These are phyloP conservation scores for Fraxinus albicans DNA, from an alignment of 305 asterid species.

Conservation along the genomic window DNA sequence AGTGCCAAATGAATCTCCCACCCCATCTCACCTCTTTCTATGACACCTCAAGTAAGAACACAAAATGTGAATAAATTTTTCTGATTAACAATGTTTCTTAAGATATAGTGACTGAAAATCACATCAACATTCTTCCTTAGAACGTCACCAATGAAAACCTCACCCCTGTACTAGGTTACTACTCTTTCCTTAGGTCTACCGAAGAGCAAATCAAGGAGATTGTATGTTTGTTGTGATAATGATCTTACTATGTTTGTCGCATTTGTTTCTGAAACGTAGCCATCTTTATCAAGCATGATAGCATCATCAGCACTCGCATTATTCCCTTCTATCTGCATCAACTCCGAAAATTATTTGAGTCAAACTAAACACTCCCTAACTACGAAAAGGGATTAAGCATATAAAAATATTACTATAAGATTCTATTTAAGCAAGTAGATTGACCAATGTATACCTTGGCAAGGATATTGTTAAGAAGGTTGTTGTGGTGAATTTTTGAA, in stretches of 20 bases:
- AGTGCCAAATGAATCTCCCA: not conserved
- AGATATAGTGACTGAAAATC: not conserved
- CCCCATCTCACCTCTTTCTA: not conserved
- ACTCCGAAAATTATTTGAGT: conserved; percentile 2
- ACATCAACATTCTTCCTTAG: not conserved
- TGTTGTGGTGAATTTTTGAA: conserved; percentile 95
- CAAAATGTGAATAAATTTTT: not conserved
- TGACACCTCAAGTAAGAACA: not conserved
- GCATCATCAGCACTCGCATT: conserved; percentile 87
- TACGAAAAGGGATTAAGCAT: conserved; percentile 1
- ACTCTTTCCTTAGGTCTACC: conserved; percentile 10
- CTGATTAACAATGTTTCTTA: not conserved
- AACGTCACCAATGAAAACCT: not conserved
- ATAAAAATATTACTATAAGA: not conserved
- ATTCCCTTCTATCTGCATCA: conserved; percentile 89
- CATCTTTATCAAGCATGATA: conserved; percentile 91
- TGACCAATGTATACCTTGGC: conserved; percentile 61
- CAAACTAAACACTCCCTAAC: not conserved
- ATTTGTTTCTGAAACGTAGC: conserved; percentile 91
- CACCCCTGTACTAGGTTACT: not conserved
- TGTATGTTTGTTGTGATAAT: conserved; percentile 13
- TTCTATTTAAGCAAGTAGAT: not conserved
- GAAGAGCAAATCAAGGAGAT: not conserved
- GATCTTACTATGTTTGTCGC: conserved; percentile 84
- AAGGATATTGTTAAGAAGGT: conserved; percentile 89